Percentiles rank a stretch among this genome's conserved stretches.
phyloP scores from a whole-genome alignment of 2,329 filamentous ascomycete species.

The Anisogramma anomala region DNA sequence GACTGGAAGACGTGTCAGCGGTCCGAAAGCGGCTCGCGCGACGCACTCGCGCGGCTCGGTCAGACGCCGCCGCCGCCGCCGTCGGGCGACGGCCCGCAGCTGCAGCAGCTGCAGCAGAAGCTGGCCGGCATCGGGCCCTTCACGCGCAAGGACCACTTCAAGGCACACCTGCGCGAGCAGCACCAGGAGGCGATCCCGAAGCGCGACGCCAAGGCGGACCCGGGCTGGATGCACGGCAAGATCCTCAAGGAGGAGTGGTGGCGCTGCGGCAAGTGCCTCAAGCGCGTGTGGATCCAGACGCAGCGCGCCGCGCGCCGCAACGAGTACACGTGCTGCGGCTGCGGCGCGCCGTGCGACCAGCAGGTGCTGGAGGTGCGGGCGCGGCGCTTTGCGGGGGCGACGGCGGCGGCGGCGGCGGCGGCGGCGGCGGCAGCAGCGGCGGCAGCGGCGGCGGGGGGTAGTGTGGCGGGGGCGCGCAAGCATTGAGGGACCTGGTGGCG shows the following conservation, averaged over 20 bases:
- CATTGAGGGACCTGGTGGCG: not conserved
- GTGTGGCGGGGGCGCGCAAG: not conserved
- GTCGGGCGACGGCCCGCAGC: too few species aligned
- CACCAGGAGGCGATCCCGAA: conserved; percentile 44
- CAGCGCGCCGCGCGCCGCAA: conserved; percentile 9
- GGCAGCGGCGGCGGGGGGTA: too few species aligned
- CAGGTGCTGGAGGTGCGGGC: conserved; percentile 24
- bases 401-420: conserved; percentile 8
- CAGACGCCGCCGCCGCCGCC: too few species aligned
- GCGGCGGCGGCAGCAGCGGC: too few species aligned
- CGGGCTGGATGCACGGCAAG: conserved; percentile 29
- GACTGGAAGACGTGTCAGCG: conserved; percentile 41
- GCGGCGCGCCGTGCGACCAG: conserved; percentile 35
- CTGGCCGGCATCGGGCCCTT: conserved; percentile 30
- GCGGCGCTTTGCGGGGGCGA: conserved; percentile 6
- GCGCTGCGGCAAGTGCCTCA: conserved; percentile 43
- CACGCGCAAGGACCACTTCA: conserved; percentile 43
- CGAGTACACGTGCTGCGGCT: conserved; percentile 35
- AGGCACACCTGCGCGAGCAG: conserved; percentile 44
- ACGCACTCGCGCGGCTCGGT: not conserved
- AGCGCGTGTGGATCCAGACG: conserved; percentile 29
- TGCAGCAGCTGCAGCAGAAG: not conserved
- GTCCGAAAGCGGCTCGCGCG: conserved; percentile 14
- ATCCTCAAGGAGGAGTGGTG: conserved; percentile 35
- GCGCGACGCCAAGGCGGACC: conserved; percentile 25